Conservation (phyloP, 116 monocot species). For the Cymodocea nodosa region DNA sequence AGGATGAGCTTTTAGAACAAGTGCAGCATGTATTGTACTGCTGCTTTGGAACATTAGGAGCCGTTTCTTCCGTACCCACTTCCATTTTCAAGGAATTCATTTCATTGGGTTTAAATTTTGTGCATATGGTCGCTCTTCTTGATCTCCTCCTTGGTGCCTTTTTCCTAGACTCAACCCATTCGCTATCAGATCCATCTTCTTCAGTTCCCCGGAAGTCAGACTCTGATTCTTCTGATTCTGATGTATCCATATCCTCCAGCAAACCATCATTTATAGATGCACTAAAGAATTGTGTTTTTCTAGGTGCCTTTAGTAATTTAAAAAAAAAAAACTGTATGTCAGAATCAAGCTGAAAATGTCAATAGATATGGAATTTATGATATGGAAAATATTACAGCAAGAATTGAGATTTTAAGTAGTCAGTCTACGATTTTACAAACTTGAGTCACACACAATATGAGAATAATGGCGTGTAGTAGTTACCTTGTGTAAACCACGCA, state of each 20-base stretch:
- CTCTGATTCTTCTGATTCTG: slow-evolving; percentile 24
- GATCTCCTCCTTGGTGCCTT: slow-evolving; percentile 15
- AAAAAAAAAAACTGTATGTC: neutral
- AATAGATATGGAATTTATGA: too few relatives aligned
- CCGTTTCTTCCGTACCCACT: slow-evolving; percentile 7
- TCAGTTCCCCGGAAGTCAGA: slow-evolving; percentile 10
- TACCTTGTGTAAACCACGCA: slow-evolving; percentile 26
- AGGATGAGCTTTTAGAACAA: slow-evolving; percentile 51
- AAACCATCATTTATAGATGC: slow-evolving; percentile 10
- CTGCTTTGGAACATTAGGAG: neutral
- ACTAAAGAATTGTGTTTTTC: slow-evolving; percentile 16
- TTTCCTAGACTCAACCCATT: slow-evolving; percentile 34
- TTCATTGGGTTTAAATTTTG: neutral
- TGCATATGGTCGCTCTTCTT: neutral
- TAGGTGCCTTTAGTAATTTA: slow-evolving; percentile 16
- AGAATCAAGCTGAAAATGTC: too few relatives aligned
- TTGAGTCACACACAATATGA: too few relatives aligned
- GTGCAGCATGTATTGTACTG: slow-evolving; percentile 38
- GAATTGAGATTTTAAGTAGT: too few relatives aligned
- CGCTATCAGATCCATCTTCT: slow-evolving; percentile 28
- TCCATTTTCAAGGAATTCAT: slow-evolving; percentile 7
- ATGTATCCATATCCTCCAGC: slow-evolving; percentile 76
- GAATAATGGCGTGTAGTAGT: neutral
- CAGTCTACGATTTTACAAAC: too few relatives aligned
- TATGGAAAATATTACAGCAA: too few relatives aligned